These are phyloP conservation scores for Phycomyces nitens DNA, from an alignment of 192 early-diverging fungal species.

Conservation along the genomic window DNA sequence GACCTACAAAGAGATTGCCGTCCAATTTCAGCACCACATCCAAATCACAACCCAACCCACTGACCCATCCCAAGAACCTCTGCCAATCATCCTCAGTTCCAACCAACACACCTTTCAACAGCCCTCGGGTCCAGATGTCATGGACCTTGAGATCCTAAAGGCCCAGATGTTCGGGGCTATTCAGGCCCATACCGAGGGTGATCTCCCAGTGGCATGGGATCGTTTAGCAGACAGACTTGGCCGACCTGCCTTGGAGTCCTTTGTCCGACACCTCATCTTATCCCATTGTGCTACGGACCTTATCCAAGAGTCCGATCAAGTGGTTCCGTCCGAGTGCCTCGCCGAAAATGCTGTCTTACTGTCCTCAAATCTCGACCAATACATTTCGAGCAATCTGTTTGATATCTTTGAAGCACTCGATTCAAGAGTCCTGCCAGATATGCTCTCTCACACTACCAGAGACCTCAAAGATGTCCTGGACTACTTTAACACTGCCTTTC, in stretches of 20 bases:
- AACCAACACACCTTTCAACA: slow-evolving; percentile 1
- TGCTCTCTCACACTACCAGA: slow-evolving; percentile 8
- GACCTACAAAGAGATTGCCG: slow-evolving; percentile 17
- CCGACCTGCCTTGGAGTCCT: slow-evolving; percentile 8
- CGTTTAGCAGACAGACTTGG: slow-evolving; percentile 17
- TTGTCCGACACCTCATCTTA: background rate
- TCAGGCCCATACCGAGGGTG: slow-evolving; percentile 23
- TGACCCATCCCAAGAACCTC: background rate
- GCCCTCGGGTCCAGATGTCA: slow-evolving; percentile 4
- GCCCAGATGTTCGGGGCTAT: slow-evolving; percentile 28
- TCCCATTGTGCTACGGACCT: slow-evolving; percentile 1
- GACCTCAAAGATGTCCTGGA: slow-evolving; percentile 15
- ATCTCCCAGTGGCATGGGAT: slow-evolving; percentile 26
- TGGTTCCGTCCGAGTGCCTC: slow-evolving; percentile 6
- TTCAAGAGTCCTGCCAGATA: slow-evolving; percentile 10
- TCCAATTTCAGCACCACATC: slow-evolving; percentile 21
- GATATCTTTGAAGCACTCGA: slow-evolving; percentile 21
- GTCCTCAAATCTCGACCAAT: slow-evolving; percentile 16
- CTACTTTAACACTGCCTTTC: slow-evolving; percentile 27
- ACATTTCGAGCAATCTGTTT: slow-evolving; percentile 6
- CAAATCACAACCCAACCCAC: slow-evolving; percentile 13
- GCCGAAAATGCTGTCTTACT: slow-evolving; percentile 5
- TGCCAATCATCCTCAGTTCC: slow-evolving; percentile 1
- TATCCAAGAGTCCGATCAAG: background rate
- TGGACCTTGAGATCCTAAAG: slow-evolving; percentile 26